A percentile compares a stretch with the other conserved stretches of the same genome.
Conservation (phyloP, 2,329 filamentous ascomycete species). For the Cladophialophora bantiana region DNA sequence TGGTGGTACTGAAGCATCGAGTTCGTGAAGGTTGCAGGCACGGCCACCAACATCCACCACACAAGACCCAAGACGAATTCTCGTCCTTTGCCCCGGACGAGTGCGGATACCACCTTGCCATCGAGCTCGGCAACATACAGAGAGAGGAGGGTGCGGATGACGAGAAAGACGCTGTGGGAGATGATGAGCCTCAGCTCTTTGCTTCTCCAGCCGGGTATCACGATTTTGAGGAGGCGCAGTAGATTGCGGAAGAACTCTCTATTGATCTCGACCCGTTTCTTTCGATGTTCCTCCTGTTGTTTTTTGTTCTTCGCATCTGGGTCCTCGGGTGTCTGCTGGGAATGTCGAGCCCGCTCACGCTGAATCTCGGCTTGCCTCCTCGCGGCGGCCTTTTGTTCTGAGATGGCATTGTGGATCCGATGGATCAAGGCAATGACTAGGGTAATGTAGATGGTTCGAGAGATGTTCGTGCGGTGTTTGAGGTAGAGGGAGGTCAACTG, state of each 20-base stretch:
- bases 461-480: slow-evolving; percentile 80
- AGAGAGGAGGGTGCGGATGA: slow-evolving; percentile 89
- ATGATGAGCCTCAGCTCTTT: slow-evolving; percentile 85
- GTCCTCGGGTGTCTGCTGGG: slow-evolving; percentile 48
- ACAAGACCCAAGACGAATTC: slow-evolving; percentile 87
- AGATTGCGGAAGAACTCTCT: slow-evolving; percentile 83
- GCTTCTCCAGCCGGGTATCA: slow-evolving; percentile 87
- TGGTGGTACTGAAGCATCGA: slow-evolving; percentile 99
- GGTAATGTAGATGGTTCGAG: slow-evolving; percentile 81
- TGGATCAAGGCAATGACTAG: slow-evolving; percentile 81
- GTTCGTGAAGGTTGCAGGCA: slow-evolving; percentile 97
- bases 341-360: slow-evolving; percentile 56
- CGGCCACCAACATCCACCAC: slow-evolving; percentile 98
- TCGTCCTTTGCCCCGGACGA: slow-evolving; percentile 88
- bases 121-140: slow-evolving; percentile 94
- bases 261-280: slow-evolving; percentile 88
- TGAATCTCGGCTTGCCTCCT: slow-evolving; percentile 67
- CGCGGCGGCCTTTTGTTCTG: slow-evolving; percentile 88
- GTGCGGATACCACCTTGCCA: slow-evolving; percentile 86
- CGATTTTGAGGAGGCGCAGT: slow-evolving; percentile 79
- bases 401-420: slow-evolving; percentile 87
- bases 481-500: slow-evolving; percentile 77
- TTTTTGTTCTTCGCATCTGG: slow-evolving; percentile 39
- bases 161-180: slow-evolving; percentile 91
- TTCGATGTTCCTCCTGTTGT: slow-evolving; percentile 37